phyloP scores from a whole-genome alignment of 78 protist species.

The Speleostelium caveatum region DNA sequence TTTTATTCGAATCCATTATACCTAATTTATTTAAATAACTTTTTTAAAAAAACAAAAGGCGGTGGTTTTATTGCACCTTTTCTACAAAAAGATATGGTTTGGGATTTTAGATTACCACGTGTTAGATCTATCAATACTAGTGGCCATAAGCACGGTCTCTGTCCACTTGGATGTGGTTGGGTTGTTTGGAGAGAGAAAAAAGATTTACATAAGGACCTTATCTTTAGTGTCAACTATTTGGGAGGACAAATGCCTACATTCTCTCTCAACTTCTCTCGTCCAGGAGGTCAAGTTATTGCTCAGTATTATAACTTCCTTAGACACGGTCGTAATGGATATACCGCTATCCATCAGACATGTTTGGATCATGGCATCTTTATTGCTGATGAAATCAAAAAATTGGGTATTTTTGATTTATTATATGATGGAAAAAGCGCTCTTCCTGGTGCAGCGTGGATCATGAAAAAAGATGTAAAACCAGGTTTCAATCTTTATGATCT shows the following conservation, averaged over 20 bases:
- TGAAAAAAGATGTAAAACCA: background rate
- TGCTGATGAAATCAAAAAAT: background rate
- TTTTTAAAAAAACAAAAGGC: too few species aligned
- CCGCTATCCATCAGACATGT: conserved; percentile 13
- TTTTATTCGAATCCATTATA: too few species aligned
- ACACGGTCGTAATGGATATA: conserved; percentile 53
- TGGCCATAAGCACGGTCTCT: conserved; percentile 77
- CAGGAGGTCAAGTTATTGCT: conserved; percentile 49
- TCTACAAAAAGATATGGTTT: conserved; percentile 14
- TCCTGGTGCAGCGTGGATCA: conserved; percentile 10
- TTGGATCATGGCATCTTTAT: conserved; percentile 13
- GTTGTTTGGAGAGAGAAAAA: conserved; percentile 35
- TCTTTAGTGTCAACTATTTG: conserved; percentile 59
- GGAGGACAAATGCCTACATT: conserved; percentile 65
- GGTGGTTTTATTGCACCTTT: conserved; percentile 85
- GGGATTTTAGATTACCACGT: conserved; percentile 74
- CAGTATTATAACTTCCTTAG: conserved; percentile 64
- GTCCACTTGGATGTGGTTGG: conserved; percentile 61
- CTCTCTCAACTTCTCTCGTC: conserved; percentile 61
- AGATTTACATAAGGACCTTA: conserved; percentile 35
- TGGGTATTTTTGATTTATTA: background rate
- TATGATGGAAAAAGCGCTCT: conserved; percentile 8
- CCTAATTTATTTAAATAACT: too few species aligned
- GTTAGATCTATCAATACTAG: conserved; percentile 55
- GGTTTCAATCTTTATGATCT: conserved; percentile 17